Base-by-base conservation (phyloP, 2,329 filamentous ascomycete genomes). In the Annulohypoxylon truncatum region DNA sequence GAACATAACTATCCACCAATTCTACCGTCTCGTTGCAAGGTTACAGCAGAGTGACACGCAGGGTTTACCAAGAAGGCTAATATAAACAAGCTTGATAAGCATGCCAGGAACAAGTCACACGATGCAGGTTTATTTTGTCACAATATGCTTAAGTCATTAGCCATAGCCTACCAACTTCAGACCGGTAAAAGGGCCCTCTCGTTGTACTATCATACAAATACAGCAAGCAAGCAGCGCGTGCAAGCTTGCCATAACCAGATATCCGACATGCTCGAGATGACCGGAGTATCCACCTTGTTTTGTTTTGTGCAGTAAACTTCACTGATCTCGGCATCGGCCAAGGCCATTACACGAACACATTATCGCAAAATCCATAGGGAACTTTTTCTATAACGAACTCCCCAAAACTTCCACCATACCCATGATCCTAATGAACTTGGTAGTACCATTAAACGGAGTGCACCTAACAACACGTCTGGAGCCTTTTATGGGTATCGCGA, bases 171-270 rank as follows among this genome's bases (percentile, higher is more conserved):
- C 42, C n/a, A 44, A 26, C 44, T 59, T 58, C 42, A 47, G 46
- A 48, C 42, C 51, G 33, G 28, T 42, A 35, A 64, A 61, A 18
- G 38, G 13, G 58, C n/a, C n/a, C n/a, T 56, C 53, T 58, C 47
- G 51, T 47, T 72, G 56, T 71, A 72, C 71, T 75, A 74, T 74
- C 67, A 71, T 75, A 75, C 71, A 75, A 68, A 65, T 71, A 64
- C 69, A 71, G 51, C 38, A 22, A 42, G 18, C 38, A 42, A 56
- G 42, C 38, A 20, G 54, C 10, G 62, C 54, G 28, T 56, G 55
- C 60, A 38, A 66, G 59, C 56, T 63, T 66, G 29, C 66, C 50
- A 50, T 50, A 58, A 61, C 50, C 44, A 59, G 53, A 66, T 55
- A 58, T 56, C 64, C 58, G 68, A 62, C 55, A 46, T 40, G 51